Base-by-base conservation (phyloP, 768 basidiomycete genomes). In the Termitomyces sp. region DNA sequence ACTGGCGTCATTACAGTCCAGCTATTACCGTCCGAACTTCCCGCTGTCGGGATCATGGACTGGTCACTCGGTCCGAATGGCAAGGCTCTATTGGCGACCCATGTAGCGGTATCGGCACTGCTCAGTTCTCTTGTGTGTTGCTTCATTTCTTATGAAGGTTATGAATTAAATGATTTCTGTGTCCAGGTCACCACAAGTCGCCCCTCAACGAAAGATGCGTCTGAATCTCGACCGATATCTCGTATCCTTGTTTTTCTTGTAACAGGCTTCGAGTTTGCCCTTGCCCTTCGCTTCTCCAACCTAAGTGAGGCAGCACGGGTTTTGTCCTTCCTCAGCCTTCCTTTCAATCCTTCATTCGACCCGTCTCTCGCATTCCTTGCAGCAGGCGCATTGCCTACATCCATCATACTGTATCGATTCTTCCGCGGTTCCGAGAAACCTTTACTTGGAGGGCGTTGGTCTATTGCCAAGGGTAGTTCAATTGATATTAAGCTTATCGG, bases 281-380 rank as follows among this genome's bases (percentile, higher is more conserved):
- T 84, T 43, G 79, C 81, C 1, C 72, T 86, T 50, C 78, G 75
- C 44, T 71, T 87, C 26, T 82, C 83, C 27, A 80, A 80, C 59
- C 75, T 87, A 50, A 78, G 74, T 52, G 79, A 83, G 57, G 70
- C 80, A 12, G 62, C 66, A 16, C 77, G 79, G 47, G 81, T 87
- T 37, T 63, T 83, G 27, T 73, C 76, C 1, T 87, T 86, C 68
- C 73, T 85, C 20, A 63, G 80, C 32, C 73, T 84, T 24, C 82
- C 83, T 7, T 70, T 76, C 46, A 75, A 78, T 57, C 59, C 62
- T 14, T 76, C 78, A 24, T 87, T 85, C 66, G 83, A 87, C 59
- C 79, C 82, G 4, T 83, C 84, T 0, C 75, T 87, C 43, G 74
- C 71, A 22, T 82, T 79, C 62, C 73, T 86, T 37, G 83, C 85